Base-by-base conservation (phyloP, 331 rosid genomes). In the Telfairia occidentalis region DNA sequence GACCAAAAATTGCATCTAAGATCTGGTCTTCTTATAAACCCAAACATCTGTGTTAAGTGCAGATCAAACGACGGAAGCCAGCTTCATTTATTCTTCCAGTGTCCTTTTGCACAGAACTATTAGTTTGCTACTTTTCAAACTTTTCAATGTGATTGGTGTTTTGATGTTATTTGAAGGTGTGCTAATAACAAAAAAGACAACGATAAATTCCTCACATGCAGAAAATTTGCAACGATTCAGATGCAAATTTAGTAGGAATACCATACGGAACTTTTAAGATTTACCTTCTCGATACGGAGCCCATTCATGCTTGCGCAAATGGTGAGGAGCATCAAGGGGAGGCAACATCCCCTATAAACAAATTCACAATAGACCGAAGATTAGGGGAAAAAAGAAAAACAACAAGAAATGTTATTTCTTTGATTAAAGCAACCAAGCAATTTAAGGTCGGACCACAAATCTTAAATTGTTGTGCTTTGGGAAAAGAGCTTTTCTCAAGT, bases 301-400 rank as follows among this genome's bases (percentile, higher is more conserved):
- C 99, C 99, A 95, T 64, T 95, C 97, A 6, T 95, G 99, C 77
- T 87, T 95, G 70, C 99, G 96, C 80, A 95, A 81, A 87, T 95
- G 99, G 79, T 95, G 97, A 3, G 97, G 99, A 42, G 99, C 97
- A 79, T 95, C 99, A 79, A 95, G 92, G 26, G 99, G 97, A 48
- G 99, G 99, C 85, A 95, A 77, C 92, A 90, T 42, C 70, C 99
- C 98, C 98, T 89, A 74, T 71, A 84, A 78, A 50, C 76, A 54
- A 11, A 59, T 37, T 43, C 32, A 49, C 64, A 37, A 19, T 16
- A 80, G 1, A 66, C 58, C 73, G 12, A 52, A 73, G 13, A n/a
- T 73, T 5, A 53, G 26, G 24, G 38, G 42, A 24, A 5, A 74
- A 53, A 38, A 1, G 38, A n/a, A n/a, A n/a, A n/a, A n/a, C n/a